Percentiles rank a stretch among this genome's conserved stretches.
Conservation (phyloP, 2,329 filamentous ascomycete species). For the Talaromyces sp. region DNA sequence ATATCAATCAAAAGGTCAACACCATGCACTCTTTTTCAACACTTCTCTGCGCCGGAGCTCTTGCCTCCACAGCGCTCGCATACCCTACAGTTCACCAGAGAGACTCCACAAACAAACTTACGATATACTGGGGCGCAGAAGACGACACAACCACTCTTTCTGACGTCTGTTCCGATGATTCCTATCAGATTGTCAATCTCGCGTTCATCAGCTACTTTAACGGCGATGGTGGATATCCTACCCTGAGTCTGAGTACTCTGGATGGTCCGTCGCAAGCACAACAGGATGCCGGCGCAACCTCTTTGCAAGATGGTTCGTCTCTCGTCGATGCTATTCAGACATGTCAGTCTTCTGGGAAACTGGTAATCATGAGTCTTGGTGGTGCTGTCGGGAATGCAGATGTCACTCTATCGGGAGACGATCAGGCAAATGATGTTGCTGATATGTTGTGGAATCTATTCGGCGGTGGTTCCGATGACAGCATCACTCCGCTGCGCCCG, state of each 20-base stretch:
- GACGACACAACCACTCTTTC: constrained; percentile 17
- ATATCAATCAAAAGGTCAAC: neutral
- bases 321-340: constrained; percentile 41
- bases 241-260: constrained; percentile 9
- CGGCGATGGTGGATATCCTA: constrained; percentile 23
- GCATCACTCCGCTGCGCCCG: constrained; percentile 41
- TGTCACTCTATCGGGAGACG: constrained; percentile 11
- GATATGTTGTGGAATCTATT: constrained; percentile 45
- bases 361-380: constrained; percentile 47
- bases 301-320: constrained; percentile 33
- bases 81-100: constrained; percentile 4
- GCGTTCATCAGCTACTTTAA: constrained; percentile 42
- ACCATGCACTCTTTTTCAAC: constrained; percentile 12
- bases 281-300: constrained; percentile 15
- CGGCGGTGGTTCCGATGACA: constrained; percentile 27
- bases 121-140: constrained; percentile 17
- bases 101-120: constrained; percentile 6
- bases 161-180: constrained; percentile 16
- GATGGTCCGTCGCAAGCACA: constrained; percentile 13
- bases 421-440: constrained; percentile 30
- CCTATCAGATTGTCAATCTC: constrained; percentile 43
- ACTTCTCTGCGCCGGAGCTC: constrained; percentile 1
- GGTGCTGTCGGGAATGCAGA: constrained; percentile 39
- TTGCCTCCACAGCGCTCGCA: constrained; percentile 9
- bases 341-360: constrained; percentile 44